These are phyloP conservation scores for Hydnomerulius pinastri DNA, from an alignment of 768 basidiomycete genomes.

Conservation along the genomic window DNA sequence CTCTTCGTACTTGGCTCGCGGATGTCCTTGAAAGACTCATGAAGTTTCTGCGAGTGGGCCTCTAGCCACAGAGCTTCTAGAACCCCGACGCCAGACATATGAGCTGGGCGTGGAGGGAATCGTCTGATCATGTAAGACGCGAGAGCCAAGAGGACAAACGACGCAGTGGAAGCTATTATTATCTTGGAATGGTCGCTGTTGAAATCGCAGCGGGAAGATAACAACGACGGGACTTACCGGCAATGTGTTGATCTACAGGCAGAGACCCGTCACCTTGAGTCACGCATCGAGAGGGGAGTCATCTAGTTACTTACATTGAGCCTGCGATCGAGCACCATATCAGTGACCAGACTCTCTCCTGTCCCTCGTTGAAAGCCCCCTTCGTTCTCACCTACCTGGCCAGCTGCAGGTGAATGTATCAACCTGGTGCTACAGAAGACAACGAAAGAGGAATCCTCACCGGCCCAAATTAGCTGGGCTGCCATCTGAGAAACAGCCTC, in stretches of 20 bases:
- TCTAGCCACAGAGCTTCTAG: not conserved
- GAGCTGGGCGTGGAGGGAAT: not conserved
- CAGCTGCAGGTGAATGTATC: not conserved
- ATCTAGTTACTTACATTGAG: not conserved
- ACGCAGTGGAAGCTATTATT: not conserved
- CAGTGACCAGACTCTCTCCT: not conserved
- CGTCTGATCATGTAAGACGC: not conserved
- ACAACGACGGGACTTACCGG: not conserved
- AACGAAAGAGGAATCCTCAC: not conserved
- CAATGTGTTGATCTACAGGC: not conserved
- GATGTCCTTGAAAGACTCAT: not conserved
- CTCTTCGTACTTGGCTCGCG: too few relatives aligned
- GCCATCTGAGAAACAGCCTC: constrained; percentile 5
- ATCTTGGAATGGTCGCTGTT: not conserved
- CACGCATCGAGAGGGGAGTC: not conserved
- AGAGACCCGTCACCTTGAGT: not conserved
- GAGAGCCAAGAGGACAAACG: not conserved
- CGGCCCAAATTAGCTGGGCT: constrained; percentile 8
- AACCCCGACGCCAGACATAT: not conserved
- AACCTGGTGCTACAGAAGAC: not conserved
- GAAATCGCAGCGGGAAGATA: not conserved
- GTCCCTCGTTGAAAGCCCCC: not conserved
- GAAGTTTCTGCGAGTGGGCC: not conserved
- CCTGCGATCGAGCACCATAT: not conserved
- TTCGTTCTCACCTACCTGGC: not conserved